These are phyloP conservation scores for Tremellales sp. DNA, from an alignment of 1,284 basidiomycete species.

Conservation along the genomic window DNA sequence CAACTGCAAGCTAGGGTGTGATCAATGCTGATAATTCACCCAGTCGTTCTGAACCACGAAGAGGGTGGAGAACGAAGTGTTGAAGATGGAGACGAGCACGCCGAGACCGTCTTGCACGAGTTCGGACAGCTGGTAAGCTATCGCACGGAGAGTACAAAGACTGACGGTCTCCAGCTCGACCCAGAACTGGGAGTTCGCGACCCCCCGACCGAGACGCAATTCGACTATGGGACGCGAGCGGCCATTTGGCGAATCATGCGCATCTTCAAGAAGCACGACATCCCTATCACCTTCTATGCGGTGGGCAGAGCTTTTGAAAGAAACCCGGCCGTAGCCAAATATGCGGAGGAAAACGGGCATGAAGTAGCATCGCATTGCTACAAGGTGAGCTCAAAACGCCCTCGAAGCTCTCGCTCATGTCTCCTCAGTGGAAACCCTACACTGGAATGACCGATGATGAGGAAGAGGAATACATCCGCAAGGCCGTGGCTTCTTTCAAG, in stretches of 20 bases:
- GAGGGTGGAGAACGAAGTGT: slow-evolving; percentile 37
- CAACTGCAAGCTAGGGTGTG: too few relatives aligned
- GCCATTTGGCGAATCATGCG: slow-evolving; percentile 34
- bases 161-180: slow-evolving; percentile 9
- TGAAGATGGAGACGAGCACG: slow-evolving; percentile 35
- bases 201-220: slow-evolving; percentile 31
- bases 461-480: slow-evolving; percentile 31
- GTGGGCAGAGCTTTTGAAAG: slow-evolving; percentile 35
- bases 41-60: slow-evolving; percentile 23
- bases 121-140: slow-evolving; percentile 20
- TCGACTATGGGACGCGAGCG: slow-evolving; percentile 33
- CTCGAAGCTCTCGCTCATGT: background rate
- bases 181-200: slow-evolving; percentile 27
- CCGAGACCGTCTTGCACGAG: slow-evolving; percentile 34
- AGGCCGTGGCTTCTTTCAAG: slow-evolving; percentile 30
- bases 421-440: slow-evolving; percentile 23
- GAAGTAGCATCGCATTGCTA: slow-evolving; percentile 37
- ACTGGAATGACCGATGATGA: slow-evolving; percentile 22
- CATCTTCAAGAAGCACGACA: slow-evolving; percentile 35
- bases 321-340: slow-evolving; percentile 25
- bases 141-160: background rate
- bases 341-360: slow-evolving; percentile 34
- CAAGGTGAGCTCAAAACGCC: slow-evolving; percentile 14
- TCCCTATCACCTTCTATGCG: slow-evolving; percentile 37
- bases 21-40: background rate